These are phyloP conservation scores for Linnemannia schmuckeri DNA, from an alignment of 192 early-diverging fungal genomes.

Conservation along the genomic window DNA sequence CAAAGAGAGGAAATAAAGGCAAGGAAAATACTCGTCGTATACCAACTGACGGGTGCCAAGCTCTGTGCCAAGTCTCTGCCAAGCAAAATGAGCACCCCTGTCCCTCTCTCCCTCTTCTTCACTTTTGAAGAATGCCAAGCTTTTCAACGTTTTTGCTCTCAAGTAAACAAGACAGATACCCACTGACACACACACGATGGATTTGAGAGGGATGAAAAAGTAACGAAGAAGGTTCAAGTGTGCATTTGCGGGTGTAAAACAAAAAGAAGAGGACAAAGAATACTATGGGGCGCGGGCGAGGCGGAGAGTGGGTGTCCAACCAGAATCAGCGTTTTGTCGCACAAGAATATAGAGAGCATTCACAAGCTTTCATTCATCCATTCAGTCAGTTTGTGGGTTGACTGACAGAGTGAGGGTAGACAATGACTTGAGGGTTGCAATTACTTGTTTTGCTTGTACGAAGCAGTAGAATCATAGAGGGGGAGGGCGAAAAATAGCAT, in stretches of 20 bases:
- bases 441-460: too few species aligned
- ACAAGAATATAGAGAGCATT: background rate
- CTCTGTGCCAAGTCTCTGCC: background rate
- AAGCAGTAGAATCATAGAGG: too few species aligned
- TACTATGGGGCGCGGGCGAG: too few species aligned
- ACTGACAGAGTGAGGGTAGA: too few species aligned
- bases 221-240: background rate
- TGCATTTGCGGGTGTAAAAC: too few species aligned
- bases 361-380: background rate
- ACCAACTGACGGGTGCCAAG: slow-evolving; percentile 3
- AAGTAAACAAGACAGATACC: background rate
- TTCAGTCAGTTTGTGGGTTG: too few species aligned
- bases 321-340: background rate
- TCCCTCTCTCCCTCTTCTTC: background rate
- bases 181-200: background rate
- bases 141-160: background rate
- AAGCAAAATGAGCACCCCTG: background rate
- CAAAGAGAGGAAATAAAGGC: too few species aligned
- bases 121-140: background rate
- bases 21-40: background rate
- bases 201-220: background rate
- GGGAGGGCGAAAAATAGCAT: background rate
- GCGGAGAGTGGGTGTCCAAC: background rate
- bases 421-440: too few species aligned
- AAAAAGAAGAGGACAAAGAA: too few species aligned